Base-by-base conservation (phyloP, 768 basidiomycete genomes). In the Pulveroboletus ravenelii region DNA sequence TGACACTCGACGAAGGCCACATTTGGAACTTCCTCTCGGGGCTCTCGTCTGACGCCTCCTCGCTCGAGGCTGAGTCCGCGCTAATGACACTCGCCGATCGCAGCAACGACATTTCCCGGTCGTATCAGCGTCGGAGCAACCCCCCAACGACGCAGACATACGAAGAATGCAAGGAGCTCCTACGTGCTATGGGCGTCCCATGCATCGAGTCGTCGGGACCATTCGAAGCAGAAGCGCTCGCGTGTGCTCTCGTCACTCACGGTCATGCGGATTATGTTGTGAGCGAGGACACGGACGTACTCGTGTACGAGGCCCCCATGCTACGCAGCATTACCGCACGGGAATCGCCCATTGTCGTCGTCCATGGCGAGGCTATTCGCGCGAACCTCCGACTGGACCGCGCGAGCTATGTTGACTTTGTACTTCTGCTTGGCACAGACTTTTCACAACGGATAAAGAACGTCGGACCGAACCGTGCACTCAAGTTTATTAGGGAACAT, bases 261-360 rank as follows among this genome's bases (percentile, higher is more conserved):
- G 93, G 93, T 3, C 62, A 76, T 40, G 93, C 89, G 0, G 92
- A 96, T 68, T 93, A 80, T 61, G 93, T 95, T 17, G 89, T 81
- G 5, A 94, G 88, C 56, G 93, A 96, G 70, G 93, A 96, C 65
- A 89, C 89, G 20, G 90, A 93, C 59, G 89, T 92, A 13, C 72
- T 93, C 36, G 73, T 88, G 2, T 92, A 91, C 66, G 88, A 82
- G 57, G 91, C 84, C 0, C 89, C 92, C 0, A 73, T 96, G 41
- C 61, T 96, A 15, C 86, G 89, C 31, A 88, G 89, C 62, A 70
- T 93, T 39, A 84, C 89, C 13, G 78, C 70, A 40, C 74, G 77
- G 3, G 67, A 72, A 25, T 73, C 71, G 1, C 84, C 90, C 6
- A 74, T 96, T 4, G 66, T 78, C 34, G 52, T 84, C 45, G 74